A percentile compares a stretch with the other conserved stretches of the same genome.
Conservation (phyloP, 2,329 filamentous ascomycete genomes). For the Cordyceps sp. region DNA sequence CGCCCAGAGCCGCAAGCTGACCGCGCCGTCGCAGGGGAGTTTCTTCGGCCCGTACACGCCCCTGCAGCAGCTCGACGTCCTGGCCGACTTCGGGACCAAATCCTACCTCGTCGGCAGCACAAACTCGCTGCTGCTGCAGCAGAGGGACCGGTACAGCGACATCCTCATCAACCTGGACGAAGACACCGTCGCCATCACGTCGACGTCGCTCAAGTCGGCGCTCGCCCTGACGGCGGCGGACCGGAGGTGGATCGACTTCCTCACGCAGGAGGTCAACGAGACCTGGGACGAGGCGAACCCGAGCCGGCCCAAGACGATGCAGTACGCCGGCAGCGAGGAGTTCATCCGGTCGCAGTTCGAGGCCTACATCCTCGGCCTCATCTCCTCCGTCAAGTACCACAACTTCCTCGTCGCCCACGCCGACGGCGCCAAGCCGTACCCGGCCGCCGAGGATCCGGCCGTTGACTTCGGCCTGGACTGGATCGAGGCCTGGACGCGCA, state of each 20-base stretch:
- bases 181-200: slow-evolving; percentile 68
- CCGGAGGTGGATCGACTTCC: slow-evolving; percentile 87
- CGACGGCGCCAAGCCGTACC: slow-evolving; percentile 49
- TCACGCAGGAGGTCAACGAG: slow-evolving; percentile 84
- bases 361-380: slow-evolving; percentile 79
- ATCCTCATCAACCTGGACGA: slow-evolving; percentile 94
- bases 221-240: slow-evolving; percentile 72
- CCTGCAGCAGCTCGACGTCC: slow-evolving; percentile 81
- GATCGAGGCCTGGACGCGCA: slow-evolving; percentile 72
- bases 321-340: slow-evolving; percentile 89
- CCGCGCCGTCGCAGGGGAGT: slow-evolving; percentile 44
- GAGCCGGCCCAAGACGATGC: slow-evolving; percentile 78
- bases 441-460: slow-evolving; percentile 70
- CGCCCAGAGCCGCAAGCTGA: no score
- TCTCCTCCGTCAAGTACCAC: slow-evolving; percentile 83
- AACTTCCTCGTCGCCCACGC: slow-evolving; percentile 50
- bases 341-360: slow-evolving; percentile 96
- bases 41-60: slow-evolving; percentile 95
- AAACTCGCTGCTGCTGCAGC: slow-evolving; percentile 82
- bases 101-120: slow-evolving; percentile 96
- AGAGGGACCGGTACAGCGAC: slow-evolving; percentile 91
- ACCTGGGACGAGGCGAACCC: slow-evolving; percentile 94
- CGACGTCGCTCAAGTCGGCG: slow-evolving; percentile 57
- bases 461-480: slow-evolving; percentile 73
- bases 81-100: slow-evolving; percentile 87